Evolutionary conservation across 23 red algal species (phyloP), one percentile per base, ranked within the genome.

Genomic region (Agarophyton chilense): DNA sequence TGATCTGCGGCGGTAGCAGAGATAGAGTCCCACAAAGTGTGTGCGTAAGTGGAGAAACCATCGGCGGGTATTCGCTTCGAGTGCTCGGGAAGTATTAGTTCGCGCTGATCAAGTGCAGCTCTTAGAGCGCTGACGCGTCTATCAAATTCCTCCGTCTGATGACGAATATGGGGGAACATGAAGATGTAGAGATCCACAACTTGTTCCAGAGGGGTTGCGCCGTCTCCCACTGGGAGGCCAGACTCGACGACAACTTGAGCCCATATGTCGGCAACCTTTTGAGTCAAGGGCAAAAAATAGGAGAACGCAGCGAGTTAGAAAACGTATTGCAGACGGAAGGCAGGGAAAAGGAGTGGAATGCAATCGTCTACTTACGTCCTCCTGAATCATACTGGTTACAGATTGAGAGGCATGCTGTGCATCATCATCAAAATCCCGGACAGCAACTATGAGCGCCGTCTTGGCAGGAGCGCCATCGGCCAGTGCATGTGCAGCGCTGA

Each of bases 31-130:
- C 96, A 98, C 19, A 98, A 4, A 18, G 81, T 83, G 24, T 87
- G 79, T 2, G 83, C 87, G 56, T 94, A 98, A 5, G 88, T 83
- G 17, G 91, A 83, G 71, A 98, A 92, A 14, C 87, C 87, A 72
- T 98, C 96, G 26, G 96, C 92, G 22, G 96, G 96, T 26, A 98
- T 85, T 22, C 78, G 58, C 65, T 94, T 94, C 40, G 84, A 92
- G 60, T 89, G 82, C 49, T 97, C 73, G 1, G 82, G 50, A 52
- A 31, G 46, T 14, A 78, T 53, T 26, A 97, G 32, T 39, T 72
- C 70, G 35, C 64, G 82, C 10, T 77, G 12, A 21, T 92, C 53
- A 1, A 89, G 49, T 21, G 58, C 74, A 17, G 67, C 46, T 62
- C 42, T 29, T 25, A 82, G 53, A 12, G 65, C 34, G 1, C 32